These are phyloP conservation scores for Pachyrhizus erosus DNA, from an alignment of 306 rosid genomes.

Conservation along the genomic window DNA sequence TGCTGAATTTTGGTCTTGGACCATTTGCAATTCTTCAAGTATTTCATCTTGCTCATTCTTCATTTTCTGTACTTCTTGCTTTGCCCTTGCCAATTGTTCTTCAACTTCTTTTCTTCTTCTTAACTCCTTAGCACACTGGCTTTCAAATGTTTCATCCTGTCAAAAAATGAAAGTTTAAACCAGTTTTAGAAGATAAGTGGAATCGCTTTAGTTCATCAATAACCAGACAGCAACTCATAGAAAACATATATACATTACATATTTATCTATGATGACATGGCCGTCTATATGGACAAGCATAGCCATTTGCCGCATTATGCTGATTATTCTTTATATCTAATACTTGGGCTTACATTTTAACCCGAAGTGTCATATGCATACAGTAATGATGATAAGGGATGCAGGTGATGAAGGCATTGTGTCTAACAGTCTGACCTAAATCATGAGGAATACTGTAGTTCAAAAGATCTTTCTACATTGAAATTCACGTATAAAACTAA, in stretches of 20 bases:
- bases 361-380: background rate
- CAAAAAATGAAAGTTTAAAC: conserved; percentile 45
- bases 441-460: background rate
- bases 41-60: conserved; percentile 56
- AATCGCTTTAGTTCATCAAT: conserved; percentile 23
- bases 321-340: conserved; percentile 25
- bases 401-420: conserved; percentile 29
- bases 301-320: background rate
- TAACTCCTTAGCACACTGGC: conserved; percentile 58
- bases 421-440: background rate
- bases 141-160: conserved; percentile 70
- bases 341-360: conserved; percentile 24
- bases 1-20: conserved; percentile 57
- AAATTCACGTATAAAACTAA: conserved; percentile 19
- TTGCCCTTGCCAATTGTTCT: conserved; percentile 58
- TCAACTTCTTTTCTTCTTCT: conserved; percentile 62
- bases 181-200: conserved; percentile 38
- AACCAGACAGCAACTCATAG: conserved; percentile 36
- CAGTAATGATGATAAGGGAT: conserved; percentile 27
- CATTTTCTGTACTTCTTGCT: conserved; percentile 58
- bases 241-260: conserved; percentile 17
- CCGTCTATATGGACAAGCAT: conserved; percentile 12
- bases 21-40: conserved; percentile 52
- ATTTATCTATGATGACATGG: conserved; percentile 15
- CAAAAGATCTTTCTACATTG: conserved; percentile 26